Base-by-base conservation (phyloP, 2,329 filamentous ascomycete genomes). In the Talaromyces sp. region DNA sequence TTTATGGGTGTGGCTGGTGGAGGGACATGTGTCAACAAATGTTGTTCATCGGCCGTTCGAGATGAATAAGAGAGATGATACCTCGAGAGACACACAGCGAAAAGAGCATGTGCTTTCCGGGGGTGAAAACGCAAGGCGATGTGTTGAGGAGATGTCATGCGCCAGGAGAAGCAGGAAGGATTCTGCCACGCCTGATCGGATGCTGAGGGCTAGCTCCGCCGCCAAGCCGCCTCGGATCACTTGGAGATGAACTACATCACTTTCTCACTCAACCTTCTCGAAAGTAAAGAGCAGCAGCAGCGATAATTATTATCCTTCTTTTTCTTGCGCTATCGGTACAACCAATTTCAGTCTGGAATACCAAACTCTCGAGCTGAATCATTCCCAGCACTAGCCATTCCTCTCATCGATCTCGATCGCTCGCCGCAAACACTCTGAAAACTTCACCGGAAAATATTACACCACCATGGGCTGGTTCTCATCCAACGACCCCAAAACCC, bases 401-500 rank as follows among this genome's bases (percentile, higher is more conserved):
- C 31, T 11, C 7, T 9, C 32, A n/a, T 17, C 29, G 27, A 27
- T 29, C 24, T 4, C 26, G 26, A 38, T 4, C 24, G 5, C 21
- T 32, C 55, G 43, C 38, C n/a, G 24, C 54, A 43, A 57, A 57
- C 54, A 21, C 21, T 17, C 46, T 1, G 19, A 24, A 38, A 29
- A n/a, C n/a, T n/a, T n/a, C n/a, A n/a, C n/a, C n/a, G n/a, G n/a
- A n/a, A n/a, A n/a, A n/a, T n/a, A n/a, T n/a, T n/a, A n/a, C 24
- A 17, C 24, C 48, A 52, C 24, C 10, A 63, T 55, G 62, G 27
- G 56, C 38, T 61, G 61, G 84, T 82, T 76, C 67, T 82, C 83
- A 75, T 78, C 82, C 63, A 76, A 77, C 63, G 73, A 72, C 64
- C 77, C 79, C 17, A 65, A 80, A n/a, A 38, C 67, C 70, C 69